A percentile compares a stretch with the other conserved stretches of the same genome.
Conservation (phyloP, 2,329 filamentous ascomycete genomes). For the Penicillium sp. region DNA sequence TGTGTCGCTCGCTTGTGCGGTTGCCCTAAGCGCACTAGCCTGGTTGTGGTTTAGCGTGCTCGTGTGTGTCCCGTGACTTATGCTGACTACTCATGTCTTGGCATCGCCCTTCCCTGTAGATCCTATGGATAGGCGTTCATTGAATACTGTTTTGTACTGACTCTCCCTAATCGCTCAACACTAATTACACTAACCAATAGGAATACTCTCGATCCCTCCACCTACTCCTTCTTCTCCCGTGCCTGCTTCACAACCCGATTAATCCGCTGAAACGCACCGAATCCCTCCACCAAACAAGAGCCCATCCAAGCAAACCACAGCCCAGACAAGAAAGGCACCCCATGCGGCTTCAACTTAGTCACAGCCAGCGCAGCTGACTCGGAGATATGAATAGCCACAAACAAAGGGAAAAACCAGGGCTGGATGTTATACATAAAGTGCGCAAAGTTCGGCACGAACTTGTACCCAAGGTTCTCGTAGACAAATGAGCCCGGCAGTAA, state of each 20-base stretch:
- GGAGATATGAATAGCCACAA: slow-evolving; percentile 66
- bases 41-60: slow-evolving; percentile 20
- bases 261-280: slow-evolving; percentile 53
- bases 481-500: slow-evolving; percentile 58
- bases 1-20: slow-evolving; percentile 50
- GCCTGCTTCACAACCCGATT: slow-evolving; percentile 48
- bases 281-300: slow-evolving; percentile 58
- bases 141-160: no score
- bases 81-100: slow-evolving; percentile 17
- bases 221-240: slow-evolving; percentile 34
- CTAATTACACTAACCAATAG: slow-evolving; percentile 7
- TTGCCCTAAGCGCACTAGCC: slow-evolving; percentile 48
- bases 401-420: slow-evolving; percentile 60
- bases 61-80: slow-evolving; percentile 28
- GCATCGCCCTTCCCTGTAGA: not conserved
- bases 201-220: not conserved
- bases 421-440: slow-evolving; percentile 63
- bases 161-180: no score
- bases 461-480: slow-evolving; percentile 55
- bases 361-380: slow-evolving; percentile 62
- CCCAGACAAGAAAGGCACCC: slow-evolving; percentile 52
- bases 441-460: slow-evolving; percentile 62
- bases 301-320: slow-evolving; percentile 61
- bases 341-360: slow-evolving; percentile 54
- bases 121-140: no score